Conservation (phyloP, 805 yeast species). For the Brettanomyces sp. region DNA sequence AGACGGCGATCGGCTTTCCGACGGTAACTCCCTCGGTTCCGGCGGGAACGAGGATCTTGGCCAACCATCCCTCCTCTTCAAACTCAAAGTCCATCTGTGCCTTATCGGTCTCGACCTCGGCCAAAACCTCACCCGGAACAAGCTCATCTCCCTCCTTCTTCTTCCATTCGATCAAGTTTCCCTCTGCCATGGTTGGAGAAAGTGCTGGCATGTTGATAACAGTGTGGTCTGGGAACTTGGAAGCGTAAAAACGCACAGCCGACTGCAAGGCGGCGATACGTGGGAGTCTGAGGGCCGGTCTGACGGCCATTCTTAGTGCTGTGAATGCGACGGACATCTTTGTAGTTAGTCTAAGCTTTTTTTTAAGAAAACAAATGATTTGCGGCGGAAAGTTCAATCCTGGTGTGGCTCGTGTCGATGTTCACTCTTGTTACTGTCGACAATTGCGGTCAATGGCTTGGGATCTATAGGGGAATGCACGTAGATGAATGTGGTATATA, state of each 20-base stretch:
- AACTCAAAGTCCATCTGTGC: conserved; percentile 98
- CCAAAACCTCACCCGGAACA: conserved; percentile 86
- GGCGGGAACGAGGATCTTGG: conserved; percentile 73
- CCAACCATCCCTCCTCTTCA: conserved; percentile 92
- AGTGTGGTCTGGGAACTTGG: conserved; percentile 45
- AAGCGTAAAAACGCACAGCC: conserved; percentile 13
- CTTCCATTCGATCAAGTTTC: conserved; percentile 83
- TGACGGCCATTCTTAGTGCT: conserved; percentile 4
- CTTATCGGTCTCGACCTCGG: conserved; percentile 96
- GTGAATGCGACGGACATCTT: conserved; percentile 2
- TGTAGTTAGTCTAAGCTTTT: background rate
- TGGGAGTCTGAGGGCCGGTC: conserved; percentile 12
- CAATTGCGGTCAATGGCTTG: too few species aligned
- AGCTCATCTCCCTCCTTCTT: conserved; percentile 84
- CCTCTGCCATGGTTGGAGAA: conserved; percentile 99
- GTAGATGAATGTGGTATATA: too few species aligned
- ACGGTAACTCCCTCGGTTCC: conserved; percentile 90
- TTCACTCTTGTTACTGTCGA: too few species aligned
- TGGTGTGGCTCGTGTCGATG: too few species aligned
- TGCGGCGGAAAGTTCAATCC: too few species aligned
- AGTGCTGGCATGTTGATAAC: conserved; percentile 96
- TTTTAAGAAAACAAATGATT: background rate
- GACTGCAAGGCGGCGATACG: conserved; percentile 3
- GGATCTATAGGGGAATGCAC: too few species aligned
- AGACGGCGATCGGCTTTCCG: conserved; percentile 93